Conservation (phyloP, 2,329 filamentous ascomycete genomes). For the Neonectria faginata region DNA sequence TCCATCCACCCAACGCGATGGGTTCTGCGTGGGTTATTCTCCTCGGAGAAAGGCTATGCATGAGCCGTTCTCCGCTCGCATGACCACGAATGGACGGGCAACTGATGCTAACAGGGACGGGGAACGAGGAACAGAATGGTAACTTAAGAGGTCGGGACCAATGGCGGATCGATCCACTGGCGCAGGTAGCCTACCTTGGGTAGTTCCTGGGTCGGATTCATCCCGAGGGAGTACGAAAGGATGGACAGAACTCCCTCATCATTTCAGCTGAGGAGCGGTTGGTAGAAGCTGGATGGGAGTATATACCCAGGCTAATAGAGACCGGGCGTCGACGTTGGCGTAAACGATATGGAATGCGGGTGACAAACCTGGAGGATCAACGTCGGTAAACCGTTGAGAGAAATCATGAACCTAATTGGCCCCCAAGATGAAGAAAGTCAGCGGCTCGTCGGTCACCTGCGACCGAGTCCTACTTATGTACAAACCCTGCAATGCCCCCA, state of each 20-base stretch:
- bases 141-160: not conserved
- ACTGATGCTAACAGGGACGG: too few species aligned
- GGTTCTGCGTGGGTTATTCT: not conserved
- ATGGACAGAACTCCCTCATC: not conserved
- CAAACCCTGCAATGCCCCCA: not conserved
- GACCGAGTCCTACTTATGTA: not conserved
- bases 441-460: not conserved
- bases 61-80: not conserved
- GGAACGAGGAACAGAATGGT: not conserved
- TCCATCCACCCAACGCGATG: not conserved
- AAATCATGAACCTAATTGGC: not conserved
- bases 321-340: not conserved
- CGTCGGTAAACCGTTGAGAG: constrained; percentile 10
- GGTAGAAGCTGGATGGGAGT: too few species aligned
- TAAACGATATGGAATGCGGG: not conserved
- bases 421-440: not conserved
- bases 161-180: not conserved
- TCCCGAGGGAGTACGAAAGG: constrained; percentile 7
- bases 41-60: not conserved
- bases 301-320: not conserved
- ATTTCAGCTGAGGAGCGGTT: not conserved
- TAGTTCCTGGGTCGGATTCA: not conserved
- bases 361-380: constrained; percentile 20
- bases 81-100: not conserved
- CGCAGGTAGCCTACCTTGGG: not conserved